Conservation (phyloP, 2,329 filamentous ascomycete genomes). For the Aspergillus sp. region DNA sequence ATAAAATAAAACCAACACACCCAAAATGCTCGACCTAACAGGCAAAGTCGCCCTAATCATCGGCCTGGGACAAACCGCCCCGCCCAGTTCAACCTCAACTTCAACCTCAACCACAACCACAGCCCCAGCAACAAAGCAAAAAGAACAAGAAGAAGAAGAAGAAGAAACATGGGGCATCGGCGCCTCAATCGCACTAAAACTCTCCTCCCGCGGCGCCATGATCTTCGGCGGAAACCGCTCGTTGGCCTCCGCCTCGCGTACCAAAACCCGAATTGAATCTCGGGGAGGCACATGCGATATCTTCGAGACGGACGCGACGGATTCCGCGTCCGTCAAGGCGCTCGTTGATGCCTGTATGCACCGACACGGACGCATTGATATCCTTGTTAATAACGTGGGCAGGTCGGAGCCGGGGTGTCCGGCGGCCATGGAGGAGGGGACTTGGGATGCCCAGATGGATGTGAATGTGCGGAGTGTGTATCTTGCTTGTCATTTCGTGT, state of each 20-base stretch:
- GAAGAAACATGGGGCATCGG: constrained; percentile 51
- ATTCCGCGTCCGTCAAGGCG: constrained; percentile 50
- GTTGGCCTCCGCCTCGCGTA: constrained; percentile 23
- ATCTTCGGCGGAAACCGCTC: constrained; percentile 54
- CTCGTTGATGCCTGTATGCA: constrained; percentile 54
- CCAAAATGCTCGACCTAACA: constrained; percentile 18
- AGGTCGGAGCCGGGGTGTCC: constrained; percentile 55
- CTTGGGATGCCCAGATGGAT: constrained; percentile 55
- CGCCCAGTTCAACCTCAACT: no score
- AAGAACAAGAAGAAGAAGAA: no score
- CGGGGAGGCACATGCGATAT: constrained; percentile 38
- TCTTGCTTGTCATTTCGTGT: constrained; percentile 47
- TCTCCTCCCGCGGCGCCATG: constrained; percentile 51
- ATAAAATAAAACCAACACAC: no score
- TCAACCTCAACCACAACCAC: no score
- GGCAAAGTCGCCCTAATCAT: constrained; percentile 26
- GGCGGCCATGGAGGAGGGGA: constrained; percentile 48
- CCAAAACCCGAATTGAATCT: neutral
- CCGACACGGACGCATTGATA: constrained; percentile 58
- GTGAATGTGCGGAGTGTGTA: constrained; percentile 59
- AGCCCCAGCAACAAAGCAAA: no score
- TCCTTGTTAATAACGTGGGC: constrained; percentile 62
- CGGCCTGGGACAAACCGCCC: constrained; percentile 37
- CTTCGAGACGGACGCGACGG: constrained; percentile 54
- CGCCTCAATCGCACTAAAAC: constrained; percentile 48